These are phyloP conservation scores for Erodium texanum DNA, from an alignment of 441 rosid species.

Conservation along the genomic window DNA sequence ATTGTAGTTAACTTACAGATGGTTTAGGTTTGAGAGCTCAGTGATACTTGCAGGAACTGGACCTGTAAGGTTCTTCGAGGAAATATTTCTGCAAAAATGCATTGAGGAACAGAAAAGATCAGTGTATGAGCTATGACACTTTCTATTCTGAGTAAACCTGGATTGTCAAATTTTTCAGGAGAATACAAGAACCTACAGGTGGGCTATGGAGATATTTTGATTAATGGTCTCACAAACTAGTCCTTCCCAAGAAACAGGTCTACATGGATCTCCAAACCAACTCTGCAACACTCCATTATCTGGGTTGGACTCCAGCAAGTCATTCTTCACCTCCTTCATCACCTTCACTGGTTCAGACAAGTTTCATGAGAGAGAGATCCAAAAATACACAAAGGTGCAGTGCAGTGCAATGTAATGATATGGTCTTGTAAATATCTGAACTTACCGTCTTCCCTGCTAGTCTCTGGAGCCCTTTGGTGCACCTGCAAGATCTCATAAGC, in stretches of 20 bases:
- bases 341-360: constrained; percentile 30
- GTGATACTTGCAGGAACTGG: constrained; percentile 32
- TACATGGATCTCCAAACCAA: constrained; percentile 74
- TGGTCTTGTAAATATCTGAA: background rate
- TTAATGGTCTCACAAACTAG: constrained; percentile 30
- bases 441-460: constrained; percentile 40
- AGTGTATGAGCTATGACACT: background rate
- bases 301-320: constrained; percentile 28
- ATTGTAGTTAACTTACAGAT: constrained; percentile 34
- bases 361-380: background rate
- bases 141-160: background rate
- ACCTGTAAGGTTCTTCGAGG: constrained; percentile 33
- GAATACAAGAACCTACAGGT: constrained; percentile 36
- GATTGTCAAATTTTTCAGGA: background rate
- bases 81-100: constrained; percentile 37
- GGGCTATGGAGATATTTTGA: constrained; percentile 31
- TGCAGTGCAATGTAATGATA: background rate
- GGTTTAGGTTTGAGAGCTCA: constrained; percentile 28
- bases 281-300: constrained; percentile 24
- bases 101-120: background rate
- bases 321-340: constrained; percentile 28
- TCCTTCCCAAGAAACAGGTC: constrained; percentile 44
- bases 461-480: constrained; percentile 28
- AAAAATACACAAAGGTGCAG: background rate
- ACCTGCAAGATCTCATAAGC: constrained; percentile 59